Base-by-base conservation (phyloP, 495 filamentous ascomycete species). In the Tuber brumale region DNA sequence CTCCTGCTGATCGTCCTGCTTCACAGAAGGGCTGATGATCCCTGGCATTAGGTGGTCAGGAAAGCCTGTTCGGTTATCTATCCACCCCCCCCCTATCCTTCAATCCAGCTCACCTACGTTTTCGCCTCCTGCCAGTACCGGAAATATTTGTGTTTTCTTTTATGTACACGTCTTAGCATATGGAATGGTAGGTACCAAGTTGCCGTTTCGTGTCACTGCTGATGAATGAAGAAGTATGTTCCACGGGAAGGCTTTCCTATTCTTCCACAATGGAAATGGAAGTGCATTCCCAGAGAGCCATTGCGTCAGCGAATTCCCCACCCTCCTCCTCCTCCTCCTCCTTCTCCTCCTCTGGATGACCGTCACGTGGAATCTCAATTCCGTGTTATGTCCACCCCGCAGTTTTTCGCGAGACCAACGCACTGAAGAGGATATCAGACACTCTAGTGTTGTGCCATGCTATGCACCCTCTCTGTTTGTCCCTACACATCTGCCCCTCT, bases 51-150 rank as follows among this genome's bases (percentile, higher is more conserved):
- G 44, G 57, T 66, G 57, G 57, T 66, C 57, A 31, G 57, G 21
- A 76, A 77, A 71, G 77, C 66, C 77, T 73, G 70, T 77, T 80
- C 78, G 76, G 76, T 71, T 80, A 80, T 73, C 78, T 79, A 76
- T 76, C 76, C 70, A 73, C 78, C 70, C 35, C 77, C 31, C 66
- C 45, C 41, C 70, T 61, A 75, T 78, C 23, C 70, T 79, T 70
- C 39, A 66, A 66, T 70, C 77, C 72, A 71, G 76, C 66, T 77
- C 76, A 75, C 77, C 72, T 70, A 75, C 51, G 77, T 69, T 46
- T 41, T 69, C 75, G 8, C 61, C 39, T 45, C 45, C 57, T 69
- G 46, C 69, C 70, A n/a, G 10, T 71, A 69, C 72, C 72, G 66
- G 77, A 78, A 77, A 76, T 78, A 69, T 79, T 73, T 46, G 75